These are phyloP conservation scores for Penicillium diatomitis DNA, from an alignment of 495 filamentous ascomycete species.

Conservation along the genomic window DNA sequence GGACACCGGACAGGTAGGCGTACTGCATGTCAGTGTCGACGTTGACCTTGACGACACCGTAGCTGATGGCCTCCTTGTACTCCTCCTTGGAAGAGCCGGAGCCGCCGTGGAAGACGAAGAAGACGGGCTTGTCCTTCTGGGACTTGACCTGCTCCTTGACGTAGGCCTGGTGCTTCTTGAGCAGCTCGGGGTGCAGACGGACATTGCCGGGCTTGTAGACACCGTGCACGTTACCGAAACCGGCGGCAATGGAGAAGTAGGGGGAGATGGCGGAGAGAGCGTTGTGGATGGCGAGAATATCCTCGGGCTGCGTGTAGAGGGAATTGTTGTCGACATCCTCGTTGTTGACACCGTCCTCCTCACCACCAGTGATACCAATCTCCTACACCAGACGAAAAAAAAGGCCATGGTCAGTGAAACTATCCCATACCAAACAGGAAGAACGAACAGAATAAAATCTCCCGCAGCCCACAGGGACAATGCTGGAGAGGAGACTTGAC, in stretches of 20 bases:
- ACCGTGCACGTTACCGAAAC: constrained; percentile 98
- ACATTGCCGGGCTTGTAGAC: constrained; percentile 99
- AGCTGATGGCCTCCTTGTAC: constrained; percentile 74
- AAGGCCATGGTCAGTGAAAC: too few relatives aligned
- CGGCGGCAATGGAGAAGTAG: constrained; percentile 96
- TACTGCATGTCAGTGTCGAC: constrained; percentile 67
- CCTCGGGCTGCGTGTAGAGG: constrained; percentile 95
- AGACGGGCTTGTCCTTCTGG: constrained; percentile 79
- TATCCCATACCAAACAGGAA: too few relatives aligned
- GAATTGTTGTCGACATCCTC: constrained; percentile 83
- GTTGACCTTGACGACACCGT: constrained; percentile 95
- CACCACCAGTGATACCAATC: constrained; percentile 90
- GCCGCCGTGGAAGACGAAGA: constrained; percentile 99
- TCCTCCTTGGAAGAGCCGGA: constrained; percentile 84
- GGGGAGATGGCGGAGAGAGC: constrained; percentile 71
- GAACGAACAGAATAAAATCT: too few relatives aligned
- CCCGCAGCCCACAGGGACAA: background rate
- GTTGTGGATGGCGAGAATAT: constrained; percentile 83
- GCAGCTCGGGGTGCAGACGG: constrained; percentile 85
- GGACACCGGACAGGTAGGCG: constrained; percentile 81
- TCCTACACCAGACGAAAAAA: constrained; percentile 36
- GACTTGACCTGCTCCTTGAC: constrained; percentile 64
- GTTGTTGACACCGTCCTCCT: constrained; percentile 78
- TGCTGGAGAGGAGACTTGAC: background rate
- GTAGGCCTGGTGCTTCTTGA: constrained; percentile 87